Conservation (phyloP, 345 rosid species). For the Clarkia xantiana region DNA sequence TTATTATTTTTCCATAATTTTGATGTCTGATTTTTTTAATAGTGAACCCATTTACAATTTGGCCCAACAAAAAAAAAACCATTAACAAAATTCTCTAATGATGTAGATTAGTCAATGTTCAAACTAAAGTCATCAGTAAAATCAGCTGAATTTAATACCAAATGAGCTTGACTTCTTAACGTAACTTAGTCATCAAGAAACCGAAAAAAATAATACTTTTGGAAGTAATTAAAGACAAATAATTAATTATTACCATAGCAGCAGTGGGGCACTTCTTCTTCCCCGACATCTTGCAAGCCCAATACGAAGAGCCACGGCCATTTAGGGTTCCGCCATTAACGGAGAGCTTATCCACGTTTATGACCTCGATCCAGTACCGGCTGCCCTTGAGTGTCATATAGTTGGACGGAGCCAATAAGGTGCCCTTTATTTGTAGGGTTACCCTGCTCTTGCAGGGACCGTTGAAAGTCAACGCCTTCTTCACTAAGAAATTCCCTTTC, state of each 20-base stretch:
- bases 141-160: too few species aligned
- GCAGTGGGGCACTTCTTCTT: conserved; percentile 38
- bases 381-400: conserved; percentile 27
- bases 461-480: conserved; percentile 19
- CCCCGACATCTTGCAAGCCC: conserved; percentile 44
- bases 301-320: conserved; percentile 34
- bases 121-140: too few species aligned
- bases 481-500: conserved; percentile 23
- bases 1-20: too few species aligned
- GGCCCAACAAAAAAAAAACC: too few species aligned
- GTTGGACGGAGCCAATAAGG: conserved; percentile 43
- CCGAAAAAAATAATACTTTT: too few species aligned
- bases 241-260: conserved; percentile 50
- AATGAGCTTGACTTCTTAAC: too few species aligned
- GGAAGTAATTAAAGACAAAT: too few species aligned
- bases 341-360: conserved; percentile 24
- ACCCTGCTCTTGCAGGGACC: conserved; percentile 52
- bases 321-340: conserved; percentile 37
- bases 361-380: conserved; percentile 39
- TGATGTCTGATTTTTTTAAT: too few species aligned
- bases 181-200: too few species aligned
- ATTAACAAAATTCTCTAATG: too few species aligned
- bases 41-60: too few species aligned
- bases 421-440: conserved; percentile 27
- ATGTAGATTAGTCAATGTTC: too few species aligned